Conservation (phyloP, 148 eudicot genomes). For the Fagopyrum tataricum region DNA sequence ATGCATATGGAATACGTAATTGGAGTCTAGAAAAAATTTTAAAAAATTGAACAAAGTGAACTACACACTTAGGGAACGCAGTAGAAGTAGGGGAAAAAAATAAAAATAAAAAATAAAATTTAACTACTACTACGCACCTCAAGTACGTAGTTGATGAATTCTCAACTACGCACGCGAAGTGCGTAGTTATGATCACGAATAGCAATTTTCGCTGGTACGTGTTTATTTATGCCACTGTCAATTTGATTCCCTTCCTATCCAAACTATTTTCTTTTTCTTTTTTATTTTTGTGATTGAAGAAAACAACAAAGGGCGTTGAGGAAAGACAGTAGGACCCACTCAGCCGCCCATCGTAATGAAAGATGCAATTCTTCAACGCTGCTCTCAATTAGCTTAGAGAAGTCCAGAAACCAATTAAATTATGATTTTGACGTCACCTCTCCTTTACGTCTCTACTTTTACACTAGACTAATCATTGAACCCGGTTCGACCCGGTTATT, state of each 20-base stretch:
- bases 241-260: neutral
- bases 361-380: neutral
- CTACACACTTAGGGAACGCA: too few relatives aligned
- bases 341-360: constrained; percentile 6
- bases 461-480: neutral
- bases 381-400: neutral
- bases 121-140: too few relatives aligned
- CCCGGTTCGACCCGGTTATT: neutral
- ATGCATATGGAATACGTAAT: too few relatives aligned
- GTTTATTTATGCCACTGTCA: neutral
- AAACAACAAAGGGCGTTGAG: neutral
- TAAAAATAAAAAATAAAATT: too few relatives aligned
- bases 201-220: too few relatives aligned
- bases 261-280: neutral
- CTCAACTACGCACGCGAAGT: too few relatives aligned
- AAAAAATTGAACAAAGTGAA: too few relatives aligned
- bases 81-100: too few relatives aligned
- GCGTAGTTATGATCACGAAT: too few relatives aligned
- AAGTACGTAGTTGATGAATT: too few relatives aligned
- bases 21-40: too few relatives aligned
- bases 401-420: neutral
- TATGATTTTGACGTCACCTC: neutral
- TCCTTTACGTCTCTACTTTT: neutral
- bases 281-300: neutral
- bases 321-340: neutral